Conservation (phyloP, 306 rosid species). For the Vigna reflexopilosa region DNA sequence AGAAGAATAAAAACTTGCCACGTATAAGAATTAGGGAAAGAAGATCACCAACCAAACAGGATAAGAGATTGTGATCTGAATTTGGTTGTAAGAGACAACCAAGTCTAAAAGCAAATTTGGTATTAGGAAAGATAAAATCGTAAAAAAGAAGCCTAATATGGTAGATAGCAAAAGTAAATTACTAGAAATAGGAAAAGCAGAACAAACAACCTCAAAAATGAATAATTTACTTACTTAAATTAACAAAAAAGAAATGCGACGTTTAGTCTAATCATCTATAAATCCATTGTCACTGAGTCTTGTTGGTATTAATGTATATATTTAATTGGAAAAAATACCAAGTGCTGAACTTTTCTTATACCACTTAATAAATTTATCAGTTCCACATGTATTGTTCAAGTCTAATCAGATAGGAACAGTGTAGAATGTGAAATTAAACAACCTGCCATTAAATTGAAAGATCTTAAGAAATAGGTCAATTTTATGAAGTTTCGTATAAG, state of each 20-base stretch:
- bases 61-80: background rate
- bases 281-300: background rate
- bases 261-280: background rate
- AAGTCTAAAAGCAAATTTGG: background rate
- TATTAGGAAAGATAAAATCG: background rate
- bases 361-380: background rate
- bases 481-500: too few relatives aligned
- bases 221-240: background rate
- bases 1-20: background rate
- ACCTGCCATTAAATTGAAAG: background rate
- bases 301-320: background rate
- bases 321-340: background rate
- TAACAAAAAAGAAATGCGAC: background rate
- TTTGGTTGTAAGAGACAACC: background rate
- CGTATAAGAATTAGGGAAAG: background rate
- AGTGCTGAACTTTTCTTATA: background rate
- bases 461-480: background rate
- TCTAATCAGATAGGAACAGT: background rate
- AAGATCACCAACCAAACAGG: conserved; percentile 7
- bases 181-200: background rate
- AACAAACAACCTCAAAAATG: background rate
- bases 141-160: background rate
- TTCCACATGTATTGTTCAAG: background rate
- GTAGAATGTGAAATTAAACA: background rate
- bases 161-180: background rate